These are phyloP conservation scores for Whalleya microplaca DNA, from an alignment of 2,329 filamentous ascomycete species.

Conservation along the genomic window DNA sequence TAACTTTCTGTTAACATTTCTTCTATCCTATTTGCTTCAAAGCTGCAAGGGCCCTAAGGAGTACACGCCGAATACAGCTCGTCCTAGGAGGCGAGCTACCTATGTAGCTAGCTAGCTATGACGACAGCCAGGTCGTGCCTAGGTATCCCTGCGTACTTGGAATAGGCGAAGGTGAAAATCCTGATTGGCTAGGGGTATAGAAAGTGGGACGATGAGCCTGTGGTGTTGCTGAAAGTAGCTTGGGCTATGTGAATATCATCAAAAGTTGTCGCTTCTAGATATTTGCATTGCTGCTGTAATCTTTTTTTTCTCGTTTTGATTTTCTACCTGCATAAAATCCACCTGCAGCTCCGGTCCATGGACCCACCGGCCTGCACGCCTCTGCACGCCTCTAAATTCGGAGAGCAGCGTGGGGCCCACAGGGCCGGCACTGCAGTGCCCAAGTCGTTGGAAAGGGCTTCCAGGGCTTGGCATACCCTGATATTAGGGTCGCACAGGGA, in stretches of 20 bases:
- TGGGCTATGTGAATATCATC: background rate
- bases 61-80: background rate
- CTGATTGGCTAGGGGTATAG: background rate
- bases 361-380: background rate
- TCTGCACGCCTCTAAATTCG: background rate
- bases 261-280: background rate
- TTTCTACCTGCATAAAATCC: background rate
- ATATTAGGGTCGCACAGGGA: background rate
- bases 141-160: too few species aligned
- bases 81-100: background rate
- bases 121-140: too few species aligned
- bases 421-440: background rate
- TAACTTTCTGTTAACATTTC: constrained; percentile 64
- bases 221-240: background rate
- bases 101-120: background rate
- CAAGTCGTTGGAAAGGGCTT: background rate
- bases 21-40: constrained; percentile 2
- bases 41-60: background rate
- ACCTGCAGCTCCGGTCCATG: background rate
- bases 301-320: background rate
- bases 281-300: background rate
- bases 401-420: background rate
- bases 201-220: background rate
- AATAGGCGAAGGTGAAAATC: too few species aligned
- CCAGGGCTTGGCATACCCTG: background rate